These are phyloP conservation scores for Trifolium repens DNA, from an alignment of 306 rosid species.

Conservation along the genomic window DNA sequence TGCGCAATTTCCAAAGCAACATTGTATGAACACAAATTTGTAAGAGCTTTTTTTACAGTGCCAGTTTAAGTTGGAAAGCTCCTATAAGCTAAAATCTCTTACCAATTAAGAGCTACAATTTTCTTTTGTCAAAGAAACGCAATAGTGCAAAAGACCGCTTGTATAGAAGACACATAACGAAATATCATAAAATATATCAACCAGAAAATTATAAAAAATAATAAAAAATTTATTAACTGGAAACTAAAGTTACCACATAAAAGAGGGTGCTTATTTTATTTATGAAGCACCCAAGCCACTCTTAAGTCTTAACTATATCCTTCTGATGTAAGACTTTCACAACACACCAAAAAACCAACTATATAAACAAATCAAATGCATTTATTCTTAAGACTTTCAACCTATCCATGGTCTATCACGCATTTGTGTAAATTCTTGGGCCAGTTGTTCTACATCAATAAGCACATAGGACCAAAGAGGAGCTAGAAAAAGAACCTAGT, in stretches of 20 bases:
- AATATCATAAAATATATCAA: neutral
- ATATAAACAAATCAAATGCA: slow-evolving; percentile 6
- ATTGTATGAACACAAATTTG: neutral
- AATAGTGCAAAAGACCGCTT: neutral
- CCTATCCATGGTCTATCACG: slow-evolving; percentile 27
- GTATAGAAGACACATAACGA: neutral
- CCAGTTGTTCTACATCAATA: slow-evolving; percentile 14
- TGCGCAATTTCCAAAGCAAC: too few species aligned
- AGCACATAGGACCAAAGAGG: slow-evolving; percentile 33
- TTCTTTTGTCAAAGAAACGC: neutral
- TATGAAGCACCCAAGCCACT: slow-evolving; percentile 28
- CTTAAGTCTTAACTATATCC: slow-evolving; percentile 19
- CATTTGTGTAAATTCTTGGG: slow-evolving; percentile 23
- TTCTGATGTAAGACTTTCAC: slow-evolving; percentile 32
- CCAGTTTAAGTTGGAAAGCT: neutral
- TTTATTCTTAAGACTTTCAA: slow-evolving; percentile 32
- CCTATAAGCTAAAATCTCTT: neutral
- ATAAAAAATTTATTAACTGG: slow-evolving; percentile 13
- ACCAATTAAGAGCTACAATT: neutral
- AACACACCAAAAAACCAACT: slow-evolving; percentile 27
- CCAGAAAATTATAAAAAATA: neutral
- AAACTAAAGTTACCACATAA: slow-evolving; percentile 24
- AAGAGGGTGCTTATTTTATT: slow-evolving; percentile 48
- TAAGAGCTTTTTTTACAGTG: neutral
- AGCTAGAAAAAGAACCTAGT: slow-evolving; percentile 23